Base-by-base conservation (phyloP, 2,329 filamentous ascomycete genomes). In the Epichloe gansuensis region DNA sequence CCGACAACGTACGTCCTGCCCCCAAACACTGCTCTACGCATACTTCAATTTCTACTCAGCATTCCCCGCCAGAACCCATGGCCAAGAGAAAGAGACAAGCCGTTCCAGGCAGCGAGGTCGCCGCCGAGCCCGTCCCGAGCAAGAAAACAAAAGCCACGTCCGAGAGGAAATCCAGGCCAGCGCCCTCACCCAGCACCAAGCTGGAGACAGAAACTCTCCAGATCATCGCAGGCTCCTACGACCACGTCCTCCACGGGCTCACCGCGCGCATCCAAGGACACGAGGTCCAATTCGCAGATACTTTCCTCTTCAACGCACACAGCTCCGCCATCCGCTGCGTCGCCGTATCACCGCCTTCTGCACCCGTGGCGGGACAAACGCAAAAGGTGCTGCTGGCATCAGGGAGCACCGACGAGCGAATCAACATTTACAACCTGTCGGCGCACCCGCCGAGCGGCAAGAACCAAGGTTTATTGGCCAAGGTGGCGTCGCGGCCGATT, bases 251-350 rank as follows among this genome's bases (percentile, higher is more conserved):
- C 21, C 93, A 98, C 67, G 93, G 93, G 55, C 77, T 96, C 61
- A 88, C 86, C 7, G 90, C 86, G n/a, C 81, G 81, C 2, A 73
- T 95, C 50, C 57, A 61, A 35, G 49, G 59, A 35, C 58, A 67
- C 43, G 59, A 66, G 51, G 74, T 83, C 52, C 76, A 83, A 50
- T 97, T 96, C 65, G 81, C 88, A 59, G 91, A 97, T 68, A 91
- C 88, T 0, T 98, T 98, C 68, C 80, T 98, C 53, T 96, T 98
- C 78, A 88, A 91, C 64, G 91, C 93, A 13, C 93, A 98, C 71
- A 78, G 82, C 53, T 94, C 91, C 12, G 85, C 93, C 4, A 88
- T 98, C 65, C 86, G 90, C 61, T 94, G 88, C 65, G 77, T 98
- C 37, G 89, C 91, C 25, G 71, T 96, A 56, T 96, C 91, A 8